phyloP scores from a whole-genome alignment of 2,329 filamentous ascomycete genomes.

The Fusarium miscanthi region DNA sequence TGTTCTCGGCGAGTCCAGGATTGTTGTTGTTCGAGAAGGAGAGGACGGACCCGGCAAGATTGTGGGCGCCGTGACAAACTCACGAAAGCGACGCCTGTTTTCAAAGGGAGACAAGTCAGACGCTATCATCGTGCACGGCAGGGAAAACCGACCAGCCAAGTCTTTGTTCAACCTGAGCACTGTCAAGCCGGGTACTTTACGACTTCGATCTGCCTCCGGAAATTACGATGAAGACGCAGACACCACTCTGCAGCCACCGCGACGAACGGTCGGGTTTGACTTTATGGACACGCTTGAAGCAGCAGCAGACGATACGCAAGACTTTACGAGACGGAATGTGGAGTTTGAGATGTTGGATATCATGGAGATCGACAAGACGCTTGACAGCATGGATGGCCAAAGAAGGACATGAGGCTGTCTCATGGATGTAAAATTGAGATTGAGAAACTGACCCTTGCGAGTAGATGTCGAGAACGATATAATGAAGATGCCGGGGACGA shows the following conservation, averaged over 20 bases:
- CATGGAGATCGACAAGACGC: constrained; percentile 71
- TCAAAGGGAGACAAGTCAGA: constrained; percentile 56
- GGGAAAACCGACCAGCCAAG: constrained; percentile 52
- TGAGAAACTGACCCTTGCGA: constrained; percentile 38
- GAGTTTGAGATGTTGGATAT: constrained; percentile 73
- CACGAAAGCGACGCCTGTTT: constrained; percentile 51
- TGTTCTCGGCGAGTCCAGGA: constrained; percentile 65
- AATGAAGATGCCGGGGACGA: constrained; percentile 35
- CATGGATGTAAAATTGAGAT: constrained; percentile 41
- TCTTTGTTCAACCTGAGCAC: constrained; percentile 64
- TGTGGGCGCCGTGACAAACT: constrained; percentile 53
- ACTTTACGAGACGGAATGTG: constrained; percentile 63
- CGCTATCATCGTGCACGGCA: constrained; percentile 67
- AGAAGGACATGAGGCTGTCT: constrained; percentile 60
- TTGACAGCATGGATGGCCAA: constrained; percentile 66
- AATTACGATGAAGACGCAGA: constrained; percentile 43
- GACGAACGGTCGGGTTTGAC: constrained; percentile 56
- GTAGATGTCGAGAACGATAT: constrained; percentile 35
- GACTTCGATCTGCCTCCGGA: constrained; percentile 45
- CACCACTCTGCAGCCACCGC: constrained; percentile 41
- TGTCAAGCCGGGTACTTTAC: constrained; percentile 53
- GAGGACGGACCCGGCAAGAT: constrained; percentile 60
- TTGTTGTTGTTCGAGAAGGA: constrained; percentile 66
- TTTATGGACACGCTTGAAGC: constrained; percentile 64
- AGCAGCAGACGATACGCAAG: constrained; percentile 64